These are phyloP conservation scores for Bipolaris bicolor DNA, from an alignment of 2,329 filamentous ascomycete genomes.

Conservation along the genomic window DNA sequence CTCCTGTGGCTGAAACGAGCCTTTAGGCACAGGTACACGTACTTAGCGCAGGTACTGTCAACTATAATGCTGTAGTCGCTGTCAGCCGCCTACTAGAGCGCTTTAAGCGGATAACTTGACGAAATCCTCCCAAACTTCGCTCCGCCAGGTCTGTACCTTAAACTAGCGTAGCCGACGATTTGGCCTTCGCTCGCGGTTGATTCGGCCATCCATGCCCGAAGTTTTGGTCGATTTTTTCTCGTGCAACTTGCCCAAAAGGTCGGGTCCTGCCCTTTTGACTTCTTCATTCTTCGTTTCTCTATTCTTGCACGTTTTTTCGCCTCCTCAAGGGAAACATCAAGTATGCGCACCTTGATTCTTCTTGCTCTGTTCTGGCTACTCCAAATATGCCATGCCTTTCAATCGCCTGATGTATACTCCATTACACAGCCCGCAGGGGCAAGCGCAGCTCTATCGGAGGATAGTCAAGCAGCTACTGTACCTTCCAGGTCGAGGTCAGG, in stretches of 20 bases:
- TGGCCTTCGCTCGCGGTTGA: background rate
- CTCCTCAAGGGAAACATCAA: background rate
- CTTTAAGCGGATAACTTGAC: constrained; percentile 1
- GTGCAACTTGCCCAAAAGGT: constrained; percentile 9
- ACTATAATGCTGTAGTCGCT: background rate
- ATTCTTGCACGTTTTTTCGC: background rate
- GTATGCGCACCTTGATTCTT: constrained; percentile 11
- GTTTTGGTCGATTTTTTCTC: background rate
- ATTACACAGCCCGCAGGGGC: constrained; percentile 5
- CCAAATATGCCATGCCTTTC: constrained; percentile 13
- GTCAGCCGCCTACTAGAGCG: background rate
- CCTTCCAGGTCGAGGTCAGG: constrained; percentile 12
- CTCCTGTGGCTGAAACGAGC: constrained; percentile 2
- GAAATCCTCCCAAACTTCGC: background rate
- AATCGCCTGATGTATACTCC: constrained; percentile 12
- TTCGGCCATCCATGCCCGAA: constrained; percentile 6
- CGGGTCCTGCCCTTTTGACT: background rate
- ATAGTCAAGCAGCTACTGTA: constrained; percentile 6
- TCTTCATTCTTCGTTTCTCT: background rate
- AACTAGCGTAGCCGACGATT: constrained; percentile 2
- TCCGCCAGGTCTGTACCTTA: background rate
- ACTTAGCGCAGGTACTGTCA: constrained; percentile 6
- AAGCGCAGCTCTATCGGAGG: background rate
- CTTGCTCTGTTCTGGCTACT: constrained; percentile 3
- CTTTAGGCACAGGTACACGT: background rate